Evolutionary conservation across 805 yeast species (phyloP), one percentile per base, ranked within the genome.

Genomic region (Schwanniomyces polymorphus): DNA sequence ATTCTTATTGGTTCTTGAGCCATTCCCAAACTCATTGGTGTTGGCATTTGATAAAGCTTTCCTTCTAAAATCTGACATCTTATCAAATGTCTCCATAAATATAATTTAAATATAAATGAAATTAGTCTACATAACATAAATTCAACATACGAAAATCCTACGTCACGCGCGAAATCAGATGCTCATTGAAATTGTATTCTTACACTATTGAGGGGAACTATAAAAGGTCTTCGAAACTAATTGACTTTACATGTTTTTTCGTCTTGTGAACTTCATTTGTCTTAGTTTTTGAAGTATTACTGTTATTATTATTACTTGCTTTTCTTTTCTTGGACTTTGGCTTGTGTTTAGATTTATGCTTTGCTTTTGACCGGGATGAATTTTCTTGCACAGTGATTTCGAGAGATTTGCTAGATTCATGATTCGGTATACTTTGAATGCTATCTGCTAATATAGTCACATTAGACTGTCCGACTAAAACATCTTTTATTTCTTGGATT

Each of bases 31-130:
- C 5, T 18, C 50, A 46, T 54, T 50, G 26, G 55, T 49, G 38
- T 52, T 58, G 18, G 60, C 48, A 38, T 54, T 53, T 12, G 58
- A 55, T 35, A 58, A 29, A 5, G 59, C 60, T 28, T 52, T 41
- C 46, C 46, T 59, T 46, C 60, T 55, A 43, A 53, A 52, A 37
- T 34, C 23, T 1, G 38, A 18, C 45, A 33, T 38, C 18, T 21
- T 37, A 21, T 37, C 14, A 21, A 21, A 11, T 21, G 39, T 37
- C 25, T 18, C 11, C 14, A 14, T 10, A 14, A 5, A 7, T 31
- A 14, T 14, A 2, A 37, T 18, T 21, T 18, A 11, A 35, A 21
- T 37, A 16, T 12, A 21, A 18, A 23, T 37, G 23, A 21, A 21
- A 21, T 23, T 21, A 11, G 12, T 18, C 25, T 18, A 37, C 8